Conservation (phyloP, 495 filamentous ascomycete species). For the Paragyromitra xinjiangensis region DNA sequence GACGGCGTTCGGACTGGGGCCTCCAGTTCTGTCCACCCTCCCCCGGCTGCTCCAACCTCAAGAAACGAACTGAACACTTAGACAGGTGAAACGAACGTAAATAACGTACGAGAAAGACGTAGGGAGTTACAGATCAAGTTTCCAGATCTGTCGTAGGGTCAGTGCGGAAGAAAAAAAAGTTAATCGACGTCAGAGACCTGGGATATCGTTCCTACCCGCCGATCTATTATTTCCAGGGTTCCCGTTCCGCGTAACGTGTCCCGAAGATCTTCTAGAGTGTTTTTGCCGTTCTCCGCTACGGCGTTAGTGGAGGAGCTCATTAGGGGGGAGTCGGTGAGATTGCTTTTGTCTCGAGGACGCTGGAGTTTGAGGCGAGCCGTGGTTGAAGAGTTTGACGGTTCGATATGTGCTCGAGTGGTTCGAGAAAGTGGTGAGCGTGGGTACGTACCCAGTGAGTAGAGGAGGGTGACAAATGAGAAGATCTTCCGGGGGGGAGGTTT, state of each 20-base stretch:
- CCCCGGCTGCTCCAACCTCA: not conserved
- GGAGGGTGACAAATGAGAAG: conserved; percentile 21
- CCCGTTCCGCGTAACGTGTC: conserved; percentile 30
- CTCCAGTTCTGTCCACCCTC: not conserved
- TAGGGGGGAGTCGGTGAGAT: conserved; percentile 7
- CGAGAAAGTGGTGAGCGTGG: conserved; percentile 14
- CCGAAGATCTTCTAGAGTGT: conserved; percentile 31
- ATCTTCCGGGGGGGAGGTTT: conserved; percentile 21
- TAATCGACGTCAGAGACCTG: conserved; percentile 33
- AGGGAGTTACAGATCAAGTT: conserved; percentile 14
- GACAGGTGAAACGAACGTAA: not conserved
- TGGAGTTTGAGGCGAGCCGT: conserved; percentile 8
- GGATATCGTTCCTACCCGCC: conserved; percentile 17
- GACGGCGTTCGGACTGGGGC: not conserved
- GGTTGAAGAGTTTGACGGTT: conserved; percentile 12
- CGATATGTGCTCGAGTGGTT: conserved; percentile 38
- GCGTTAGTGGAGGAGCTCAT: conserved; percentile 26
- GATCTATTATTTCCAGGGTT: conserved; percentile 41
- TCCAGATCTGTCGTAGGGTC: conserved; percentile 11
- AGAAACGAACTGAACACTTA: not conserved
- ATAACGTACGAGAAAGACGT: conserved; percentile 34
- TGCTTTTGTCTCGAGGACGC: conserved; percentile 32
- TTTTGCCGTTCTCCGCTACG: conserved; percentile 28
- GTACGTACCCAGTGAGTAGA: not conserved
- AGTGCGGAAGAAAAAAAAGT: not conserved